These are phyloP conservation scores for Cenchrus fungigraminus DNA, from an alignment of 176 grass and related monocot genomes.

Conservation along the genomic window DNA sequence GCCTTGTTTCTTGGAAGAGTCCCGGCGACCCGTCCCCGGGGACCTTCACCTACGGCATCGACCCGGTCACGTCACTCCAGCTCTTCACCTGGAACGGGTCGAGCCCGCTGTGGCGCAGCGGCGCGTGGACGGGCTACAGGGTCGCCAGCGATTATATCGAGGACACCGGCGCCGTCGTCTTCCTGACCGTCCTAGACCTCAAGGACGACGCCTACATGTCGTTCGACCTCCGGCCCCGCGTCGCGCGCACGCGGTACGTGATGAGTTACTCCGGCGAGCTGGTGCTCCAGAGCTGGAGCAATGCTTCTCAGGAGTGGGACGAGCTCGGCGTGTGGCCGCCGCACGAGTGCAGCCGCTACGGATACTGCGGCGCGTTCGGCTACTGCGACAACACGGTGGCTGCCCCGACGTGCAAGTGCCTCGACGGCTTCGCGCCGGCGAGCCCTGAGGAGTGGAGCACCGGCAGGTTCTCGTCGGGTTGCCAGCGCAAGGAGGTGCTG, in stretches of 20 bases:
- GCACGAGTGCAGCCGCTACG: background rate
- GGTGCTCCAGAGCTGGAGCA: conserved; percentile 20
- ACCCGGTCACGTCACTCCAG: conserved; percentile 1
- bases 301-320: background rate
- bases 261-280: conserved; percentile 11
- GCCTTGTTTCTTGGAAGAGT: conserved; percentile 27
- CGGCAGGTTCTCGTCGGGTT: conserved; percentile 26
- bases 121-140: conserved; percentile 32
- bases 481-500: conserved; percentile 21
- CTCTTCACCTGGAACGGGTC: conserved; percentile 4
- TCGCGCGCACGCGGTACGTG: background rate
- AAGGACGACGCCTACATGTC: background rate
- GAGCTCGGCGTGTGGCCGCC: background rate
- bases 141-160: background rate
- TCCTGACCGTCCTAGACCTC: background rate
- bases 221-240: conserved; percentile 1
- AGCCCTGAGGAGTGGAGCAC: background rate
- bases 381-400: conserved; percentile 34
- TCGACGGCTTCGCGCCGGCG: conserved; percentile 42
- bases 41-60: conserved; percentile 6
- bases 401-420: conserved; percentile 42
- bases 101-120: background rate
- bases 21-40: conserved; percentile 28
- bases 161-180: background rate
- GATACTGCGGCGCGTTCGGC: conserved; percentile 38